Evolutionary conservation across 2,329 filamentous ascomycete species (phyloP).

Genomic region (Lasiodiplodia gonubiensis): DNA sequence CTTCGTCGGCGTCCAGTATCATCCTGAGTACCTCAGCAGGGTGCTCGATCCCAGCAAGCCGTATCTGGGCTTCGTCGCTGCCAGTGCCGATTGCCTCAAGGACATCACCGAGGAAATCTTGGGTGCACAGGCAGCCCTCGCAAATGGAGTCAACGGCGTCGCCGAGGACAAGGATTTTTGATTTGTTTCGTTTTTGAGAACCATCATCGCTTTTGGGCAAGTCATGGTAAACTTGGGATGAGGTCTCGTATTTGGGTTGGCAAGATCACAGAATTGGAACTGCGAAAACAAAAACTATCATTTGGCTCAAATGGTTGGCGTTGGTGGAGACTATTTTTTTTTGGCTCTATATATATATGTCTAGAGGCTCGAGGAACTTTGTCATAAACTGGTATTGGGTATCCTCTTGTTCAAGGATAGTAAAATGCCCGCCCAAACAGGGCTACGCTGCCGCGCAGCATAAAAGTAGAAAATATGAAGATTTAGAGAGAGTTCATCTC

Average conservation of each 20-base stretch:
- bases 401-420: not conserved
- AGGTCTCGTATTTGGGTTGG: not conserved
- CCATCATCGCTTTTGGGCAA: not conserved
- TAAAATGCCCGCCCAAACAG: not conserved
- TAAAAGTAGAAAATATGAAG: not conserved
- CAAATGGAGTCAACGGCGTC: conserved; percentile 17
- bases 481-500: not conserved
- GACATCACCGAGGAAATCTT: conserved; percentile 18
- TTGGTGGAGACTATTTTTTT: not conserved
- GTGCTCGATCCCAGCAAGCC: conserved; percentile 76
- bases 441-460: conserved; percentile 4
- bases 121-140: not conserved
- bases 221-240: not conserved
- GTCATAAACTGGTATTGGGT: conserved; percentile 1
- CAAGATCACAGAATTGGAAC: not conserved
- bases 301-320: conserved; percentile 4
- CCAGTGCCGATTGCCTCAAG: conserved; percentile 62
- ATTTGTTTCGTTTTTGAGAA: not conserved
- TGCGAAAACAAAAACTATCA: not conserved
- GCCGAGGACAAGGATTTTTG: conserved; percentile 23
- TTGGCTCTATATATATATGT: not conserved
- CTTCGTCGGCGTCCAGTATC: conserved; percentile 86
- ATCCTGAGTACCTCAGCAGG: conserved; percentile 82
- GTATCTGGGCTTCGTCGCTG: conserved; percentile 85
- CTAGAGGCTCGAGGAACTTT: conserved; percentile 10